These are phyloP conservation scores for Wallacemonas sp. DNA, from an alignment of 208 protist species.

Conservation along the genomic window DNA sequence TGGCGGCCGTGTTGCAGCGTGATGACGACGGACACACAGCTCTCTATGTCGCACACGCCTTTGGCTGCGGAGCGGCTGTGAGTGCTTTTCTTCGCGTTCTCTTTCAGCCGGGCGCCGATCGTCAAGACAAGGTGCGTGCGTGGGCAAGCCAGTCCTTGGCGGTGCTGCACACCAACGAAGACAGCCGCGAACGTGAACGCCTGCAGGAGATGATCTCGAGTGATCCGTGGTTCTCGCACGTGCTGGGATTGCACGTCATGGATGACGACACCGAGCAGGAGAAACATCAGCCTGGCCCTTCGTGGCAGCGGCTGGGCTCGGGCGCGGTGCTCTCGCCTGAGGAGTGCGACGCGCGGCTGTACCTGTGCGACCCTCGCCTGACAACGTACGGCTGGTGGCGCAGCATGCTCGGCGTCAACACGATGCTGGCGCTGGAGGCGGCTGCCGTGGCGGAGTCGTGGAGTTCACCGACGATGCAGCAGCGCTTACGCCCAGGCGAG, in stretches of 20 bases:
- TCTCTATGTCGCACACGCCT: slow-evolving; percentile 63
- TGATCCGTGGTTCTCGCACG: slow-evolving; percentile 4
- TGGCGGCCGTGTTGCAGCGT: slow-evolving; percentile 29
- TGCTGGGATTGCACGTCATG: slow-evolving; percentile 9
- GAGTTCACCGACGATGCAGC: neutral
- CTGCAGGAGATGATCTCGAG: neutral
- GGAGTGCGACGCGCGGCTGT: slow-evolving; percentile 30
- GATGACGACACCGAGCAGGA: neutral
- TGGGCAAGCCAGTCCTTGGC: slow-evolving; percentile 6
- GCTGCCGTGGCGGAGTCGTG: neutral
- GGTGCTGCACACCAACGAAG: neutral
- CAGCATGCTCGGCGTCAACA: slow-evolving; percentile 48
- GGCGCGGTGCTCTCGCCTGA: slow-evolving; percentile 17
- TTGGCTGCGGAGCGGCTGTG: slow-evolving; percentile 58
- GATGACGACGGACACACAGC: slow-evolving; percentile 67
- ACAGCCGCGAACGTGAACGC: neutral
- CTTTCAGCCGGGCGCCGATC: slow-evolving; percentile 17
- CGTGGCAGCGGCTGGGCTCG: slow-evolving; percentile 5
- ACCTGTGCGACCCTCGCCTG: slow-evolving; percentile 44
- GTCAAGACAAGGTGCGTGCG: neutral
- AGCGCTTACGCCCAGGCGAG: slow-evolving; percentile 28
- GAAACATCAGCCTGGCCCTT: neutral
- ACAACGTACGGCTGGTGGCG: slow-evolving; percentile 66
- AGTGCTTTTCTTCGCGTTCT: slow-evolving; percentile 42
- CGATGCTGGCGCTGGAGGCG: slow-evolving; percentile 35